These are phyloP conservation scores for Eucalyptus polyanthemos DNA, from an alignment of 345 rosid genomes.

Conservation along the genomic window DNA sequence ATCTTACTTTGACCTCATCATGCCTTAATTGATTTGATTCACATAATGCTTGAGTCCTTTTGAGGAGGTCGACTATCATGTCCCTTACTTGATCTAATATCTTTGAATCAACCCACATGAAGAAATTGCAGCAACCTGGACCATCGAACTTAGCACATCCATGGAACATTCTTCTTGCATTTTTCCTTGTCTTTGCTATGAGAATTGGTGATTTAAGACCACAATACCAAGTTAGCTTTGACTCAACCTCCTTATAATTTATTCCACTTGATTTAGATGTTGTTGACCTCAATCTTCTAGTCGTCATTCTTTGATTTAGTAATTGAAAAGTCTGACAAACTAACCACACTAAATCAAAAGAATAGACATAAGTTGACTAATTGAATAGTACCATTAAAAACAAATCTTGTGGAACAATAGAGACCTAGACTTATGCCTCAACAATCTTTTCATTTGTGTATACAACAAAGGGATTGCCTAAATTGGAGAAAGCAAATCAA, in stretches of 20 bases:
- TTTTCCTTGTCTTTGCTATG: background rate
- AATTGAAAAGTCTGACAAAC: no score
- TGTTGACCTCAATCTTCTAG: background rate
- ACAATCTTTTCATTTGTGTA: no score
- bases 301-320: no score
- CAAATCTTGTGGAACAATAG: no score
- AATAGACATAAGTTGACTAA: no score
- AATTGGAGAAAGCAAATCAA: no score
- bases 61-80: background rate
- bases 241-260: background rate
- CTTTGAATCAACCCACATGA: background rate
- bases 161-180: background rate
- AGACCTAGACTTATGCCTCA: no score
- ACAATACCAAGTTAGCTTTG: accelerated
- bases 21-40: no score
- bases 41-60: no score
- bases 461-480: no score
- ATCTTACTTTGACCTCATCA: background rate
- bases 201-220: background rate
- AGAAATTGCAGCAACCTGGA: accelerated
- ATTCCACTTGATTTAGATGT: background rate
- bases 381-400: no score
- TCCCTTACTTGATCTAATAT: background rate
- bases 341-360: no score
- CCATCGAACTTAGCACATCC: background rate